These are phyloP conservation scores for Byssoonygena ceratinophila DNA, from an alignment of 2,329 filamentous ascomycete species.

Conservation along the genomic window DNA sequence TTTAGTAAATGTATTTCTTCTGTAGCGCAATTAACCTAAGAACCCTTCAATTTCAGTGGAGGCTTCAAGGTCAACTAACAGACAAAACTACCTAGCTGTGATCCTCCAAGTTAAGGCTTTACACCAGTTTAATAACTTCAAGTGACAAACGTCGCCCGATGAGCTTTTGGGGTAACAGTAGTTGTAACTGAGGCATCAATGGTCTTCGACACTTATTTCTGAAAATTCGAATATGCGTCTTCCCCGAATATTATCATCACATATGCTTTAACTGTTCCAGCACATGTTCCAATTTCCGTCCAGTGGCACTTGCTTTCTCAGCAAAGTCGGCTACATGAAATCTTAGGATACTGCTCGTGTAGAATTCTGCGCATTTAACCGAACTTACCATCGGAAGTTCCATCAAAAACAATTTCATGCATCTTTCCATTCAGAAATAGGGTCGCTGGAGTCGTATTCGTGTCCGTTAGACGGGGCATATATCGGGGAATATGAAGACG, in stretches of 20 bases:
- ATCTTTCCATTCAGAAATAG: slow-evolving; percentile 19
- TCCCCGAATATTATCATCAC: slow-evolving; percentile 14
- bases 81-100: too few species aligned
- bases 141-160: too few species aligned
- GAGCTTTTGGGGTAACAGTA: too few species aligned
- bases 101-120: too few species aligned
- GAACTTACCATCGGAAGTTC: slow-evolving; percentile 21
- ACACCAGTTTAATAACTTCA: too few species aligned
- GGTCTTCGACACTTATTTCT: too few species aligned
- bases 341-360: slow-evolving; percentile 3
- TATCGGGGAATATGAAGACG: slow-evolving; percentile 20
- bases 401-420: slow-evolving; percentile 22
- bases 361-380: slow-evolving; percentile 9
- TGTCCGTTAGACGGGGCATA: slow-evolving; percentile 19
- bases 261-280: slow-evolving; percentile 19
- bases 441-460: slow-evolving; percentile 13
- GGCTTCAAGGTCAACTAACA: too few species aligned
- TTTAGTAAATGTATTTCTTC: too few species aligned
- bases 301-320: slow-evolving; percentile 17
- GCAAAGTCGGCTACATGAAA: slow-evolving; percentile 20
- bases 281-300: slow-evolving; percentile 13
- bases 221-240: not conserved
- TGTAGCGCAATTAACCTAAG: too few species aligned
- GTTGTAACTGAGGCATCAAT: too few species aligned
- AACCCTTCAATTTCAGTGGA: too few species aligned